A percentile compares a stretch with the other conserved stretches of the same genome.
phyloP scores from a whole-genome alignment of 2,329 filamentous ascomycete species.

The Fragosphaeria purpurea region DNA sequence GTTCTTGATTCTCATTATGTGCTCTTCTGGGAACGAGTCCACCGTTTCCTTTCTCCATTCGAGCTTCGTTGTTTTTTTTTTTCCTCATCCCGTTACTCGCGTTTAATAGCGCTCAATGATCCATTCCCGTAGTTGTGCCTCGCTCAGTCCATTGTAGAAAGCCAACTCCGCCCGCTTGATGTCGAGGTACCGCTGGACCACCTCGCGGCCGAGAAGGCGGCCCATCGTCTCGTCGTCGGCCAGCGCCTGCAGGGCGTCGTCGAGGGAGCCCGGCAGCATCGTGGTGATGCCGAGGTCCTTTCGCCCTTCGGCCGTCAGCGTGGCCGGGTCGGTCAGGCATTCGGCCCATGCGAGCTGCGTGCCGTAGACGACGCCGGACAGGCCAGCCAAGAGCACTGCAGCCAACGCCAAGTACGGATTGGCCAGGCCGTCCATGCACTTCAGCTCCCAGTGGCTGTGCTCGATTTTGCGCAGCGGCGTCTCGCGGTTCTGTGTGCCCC shows the following conservation, averaged over 20 bases:
- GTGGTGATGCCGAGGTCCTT: slow-evolving; percentile 40
- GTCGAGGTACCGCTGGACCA: slow-evolving; percentile 46
- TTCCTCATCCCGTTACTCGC: not conserved
- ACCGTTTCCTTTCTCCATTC: no score
- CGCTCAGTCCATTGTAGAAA: slow-evolving; percentile 38
- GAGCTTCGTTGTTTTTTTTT: no score
- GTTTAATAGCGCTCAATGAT: slow-evolving; percentile 54
- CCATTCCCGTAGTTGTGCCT: slow-evolving; percentile 42
- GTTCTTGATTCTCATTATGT: no score
- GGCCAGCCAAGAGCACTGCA: slow-evolving; percentile 50
- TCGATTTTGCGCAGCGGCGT: slow-evolving; percentile 59
- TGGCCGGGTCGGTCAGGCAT: slow-evolving; percentile 43
- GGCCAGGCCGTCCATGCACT: slow-evolving; percentile 66
- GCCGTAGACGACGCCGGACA: slow-evolving; percentile 39
- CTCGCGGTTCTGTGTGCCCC: slow-evolving; percentile 76
- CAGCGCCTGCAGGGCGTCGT: slow-evolving; percentile 44
- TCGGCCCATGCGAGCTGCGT: slow-evolving; percentile 40
- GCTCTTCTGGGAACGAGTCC: no score
- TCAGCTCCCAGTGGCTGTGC: slow-evolving; percentile 65
- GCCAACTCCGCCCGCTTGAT: slow-evolving; percentile 51
- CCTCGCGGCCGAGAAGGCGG: slow-evolving; percentile 33
- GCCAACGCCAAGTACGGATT: slow-evolving; percentile 65
- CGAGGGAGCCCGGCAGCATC: slow-evolving; percentile 44
- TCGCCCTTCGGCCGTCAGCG: slow-evolving; percentile 36
- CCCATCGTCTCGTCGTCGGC: slow-evolving; percentile 35